Conservation (phyloP, 2,329 filamentous ascomycete species). For the Cercospora zeae-maydis region DNA sequence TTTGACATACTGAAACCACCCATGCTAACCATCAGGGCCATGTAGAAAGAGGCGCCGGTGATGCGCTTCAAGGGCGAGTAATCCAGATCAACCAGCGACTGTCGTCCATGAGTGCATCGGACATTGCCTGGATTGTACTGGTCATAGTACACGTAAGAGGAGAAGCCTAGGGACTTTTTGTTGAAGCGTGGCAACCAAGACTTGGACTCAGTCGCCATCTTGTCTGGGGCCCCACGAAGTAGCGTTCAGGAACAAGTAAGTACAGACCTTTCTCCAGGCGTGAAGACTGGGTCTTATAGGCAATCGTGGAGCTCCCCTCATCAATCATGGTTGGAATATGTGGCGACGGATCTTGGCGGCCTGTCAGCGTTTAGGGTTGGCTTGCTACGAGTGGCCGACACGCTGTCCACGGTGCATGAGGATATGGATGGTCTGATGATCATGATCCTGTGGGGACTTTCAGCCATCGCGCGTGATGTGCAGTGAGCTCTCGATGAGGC, state of each 20-base stretch:
- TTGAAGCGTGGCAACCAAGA: conserved; percentile 3
- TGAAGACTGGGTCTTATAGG: conserved; percentile 10
- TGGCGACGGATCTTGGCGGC: conserved; percentile 2
- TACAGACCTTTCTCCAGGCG: background rate
- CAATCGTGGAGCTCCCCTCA: background rate
- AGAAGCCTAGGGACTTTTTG: conserved; percentile 9
- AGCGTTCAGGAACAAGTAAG: conserved; percentile 16
- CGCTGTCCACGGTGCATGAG: background rate
- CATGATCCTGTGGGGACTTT: background rate
- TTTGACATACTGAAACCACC: conserved; percentile 37
- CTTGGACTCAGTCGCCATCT: conserved; percentile 8
- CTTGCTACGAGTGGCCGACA: background rate
- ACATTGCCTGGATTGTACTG: conserved; percentile 15
- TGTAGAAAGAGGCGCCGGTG: conserved; percentile 29
- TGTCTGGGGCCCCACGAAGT: conserved; percentile 12
- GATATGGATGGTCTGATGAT: background rate
- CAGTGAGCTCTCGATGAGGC: conserved; percentile 1
- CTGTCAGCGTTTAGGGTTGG: background rate
- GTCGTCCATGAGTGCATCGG: conserved; percentile 12
- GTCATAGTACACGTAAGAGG: conserved; percentile 19
- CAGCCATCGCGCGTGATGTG: conserved; percentile 1
- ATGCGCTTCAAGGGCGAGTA: conserved; percentile 19
- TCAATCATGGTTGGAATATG: conserved; percentile 1
- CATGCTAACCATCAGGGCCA: conserved; percentile 36
- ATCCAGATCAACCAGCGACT: conserved; percentile 17